Conservation (phyloP, 2,329 filamentous ascomycete species). For the Cryphonectria radicalis region DNA sequence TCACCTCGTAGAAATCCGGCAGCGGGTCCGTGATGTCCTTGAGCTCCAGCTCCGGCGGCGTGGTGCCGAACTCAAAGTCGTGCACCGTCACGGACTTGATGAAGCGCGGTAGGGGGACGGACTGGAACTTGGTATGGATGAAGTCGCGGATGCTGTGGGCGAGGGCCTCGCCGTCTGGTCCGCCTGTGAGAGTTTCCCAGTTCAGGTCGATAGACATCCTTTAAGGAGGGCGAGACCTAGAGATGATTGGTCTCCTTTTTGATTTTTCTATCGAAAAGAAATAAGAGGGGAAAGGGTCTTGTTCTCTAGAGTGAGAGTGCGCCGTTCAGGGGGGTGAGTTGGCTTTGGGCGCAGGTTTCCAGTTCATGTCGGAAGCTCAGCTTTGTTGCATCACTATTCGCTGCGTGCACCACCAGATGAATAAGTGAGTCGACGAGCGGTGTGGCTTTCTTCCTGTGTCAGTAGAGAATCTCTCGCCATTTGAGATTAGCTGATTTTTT, state of each 20-base stretch:
- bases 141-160: constrained; percentile 89
- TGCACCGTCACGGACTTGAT: constrained; percentile 96
- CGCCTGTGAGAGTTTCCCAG: constrained; percentile 90
- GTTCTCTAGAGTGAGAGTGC: neutral
- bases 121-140: constrained; percentile 94
- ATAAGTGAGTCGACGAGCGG: neutral
- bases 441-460: neutral
- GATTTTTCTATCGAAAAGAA: neutral
- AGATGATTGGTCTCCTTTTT: neutral
- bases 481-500: neutral
- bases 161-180: constrained; percentile 82
- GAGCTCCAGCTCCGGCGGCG: constrained; percentile 83
- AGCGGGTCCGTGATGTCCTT: constrained; percentile 97
- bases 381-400: neutral
- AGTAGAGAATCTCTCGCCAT: neutral
- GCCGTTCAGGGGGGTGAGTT: neutral
- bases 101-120: constrained; percentile 88
- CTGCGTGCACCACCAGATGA: too few relatives aligned
- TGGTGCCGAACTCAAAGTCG: constrained; percentile 87
- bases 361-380: neutral
- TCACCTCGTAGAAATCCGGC: constrained; percentile 93
- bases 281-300: neutral
- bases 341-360: neutral
- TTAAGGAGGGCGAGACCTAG: too few relatives aligned
- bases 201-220: constrained; percentile 96